phyloP scores from a whole-genome alignment of 176 grass and related monocot species.

The Elymus sibiricus region DNA sequence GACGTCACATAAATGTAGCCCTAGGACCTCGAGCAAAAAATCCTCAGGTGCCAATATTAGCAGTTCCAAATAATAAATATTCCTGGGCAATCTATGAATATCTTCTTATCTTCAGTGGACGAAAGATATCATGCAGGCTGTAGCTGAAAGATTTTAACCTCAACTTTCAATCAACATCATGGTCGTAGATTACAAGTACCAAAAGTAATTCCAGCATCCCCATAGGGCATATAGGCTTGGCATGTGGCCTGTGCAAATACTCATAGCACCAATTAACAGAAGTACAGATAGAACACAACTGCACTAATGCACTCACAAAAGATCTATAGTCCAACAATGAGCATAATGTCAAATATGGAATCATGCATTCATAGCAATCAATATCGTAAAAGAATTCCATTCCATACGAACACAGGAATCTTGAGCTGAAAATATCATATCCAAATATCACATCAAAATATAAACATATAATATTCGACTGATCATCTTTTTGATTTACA shows the following conservation, averaged over 20 bases:
- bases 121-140: neutral
- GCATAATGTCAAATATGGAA: neutral
- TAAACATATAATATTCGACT: constrained; percentile 9
- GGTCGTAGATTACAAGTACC: neutral
- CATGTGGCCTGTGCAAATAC: neutral
- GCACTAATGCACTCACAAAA: neutral
- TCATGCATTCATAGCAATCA: neutral
- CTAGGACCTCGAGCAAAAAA: neutral
- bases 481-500: neutral
- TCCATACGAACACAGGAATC: neutral
- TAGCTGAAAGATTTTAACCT: neutral
- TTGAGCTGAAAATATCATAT: neutral
- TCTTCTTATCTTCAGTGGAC: neutral
- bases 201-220: neutral
- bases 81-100: neutral
- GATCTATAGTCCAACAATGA: neutral
- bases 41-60: neutral
- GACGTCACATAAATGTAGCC: neutral
- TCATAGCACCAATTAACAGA: neutral
- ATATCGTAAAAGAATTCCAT: neutral
- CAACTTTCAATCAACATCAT: neutral
- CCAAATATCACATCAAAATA: constrained; percentile 9
- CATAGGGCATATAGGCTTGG: neutral
- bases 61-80: neutral
- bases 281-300: neutral